Conservation (phyloP, 2,329 filamentous ascomycete genomes). For the Didymosphaeria variabile region DNA sequence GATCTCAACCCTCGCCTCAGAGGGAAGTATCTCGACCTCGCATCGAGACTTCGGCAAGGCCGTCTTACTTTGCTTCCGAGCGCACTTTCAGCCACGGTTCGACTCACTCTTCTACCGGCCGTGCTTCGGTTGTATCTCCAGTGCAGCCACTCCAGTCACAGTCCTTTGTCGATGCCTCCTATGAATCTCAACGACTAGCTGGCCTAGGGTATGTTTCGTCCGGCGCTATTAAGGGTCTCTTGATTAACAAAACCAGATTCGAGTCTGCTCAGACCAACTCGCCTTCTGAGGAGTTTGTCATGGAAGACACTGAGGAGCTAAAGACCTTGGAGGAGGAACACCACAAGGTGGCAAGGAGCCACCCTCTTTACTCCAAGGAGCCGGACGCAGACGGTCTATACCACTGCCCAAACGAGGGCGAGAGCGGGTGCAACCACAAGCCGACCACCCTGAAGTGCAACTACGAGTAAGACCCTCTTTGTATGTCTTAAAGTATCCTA, state of each 20-base stretch:
- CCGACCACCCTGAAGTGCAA: constrained; percentile 98
- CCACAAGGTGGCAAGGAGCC: constrained; percentile 56
- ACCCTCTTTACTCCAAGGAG: constrained; percentile 74
- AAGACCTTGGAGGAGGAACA: constrained; percentile 50
- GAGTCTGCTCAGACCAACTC: constrained; percentile 35
- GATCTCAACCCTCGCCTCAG: constrained; percentile 2
- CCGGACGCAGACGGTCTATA: constrained; percentile 80
- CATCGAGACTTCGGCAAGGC: constrained; percentile 7
- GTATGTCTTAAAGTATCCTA: constrained; percentile 5
- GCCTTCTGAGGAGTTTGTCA: constrained; percentile 34
- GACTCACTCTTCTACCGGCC: constrained; percentile 4
- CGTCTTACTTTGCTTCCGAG: constrained; percentile 8
- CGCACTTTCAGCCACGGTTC: constrained; percentile 11
- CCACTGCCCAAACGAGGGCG: constrained; percentile 87
- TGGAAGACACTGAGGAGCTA: constrained; percentile 38
- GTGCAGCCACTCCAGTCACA: constrained; percentile 3
- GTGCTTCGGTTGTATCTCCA: constrained; percentile 7
- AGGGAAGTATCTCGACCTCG: constrained; percentile 8
- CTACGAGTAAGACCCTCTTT: constrained; percentile 79
- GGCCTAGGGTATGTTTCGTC: constrained; percentile 2
- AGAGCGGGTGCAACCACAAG: constrained; percentile 82
- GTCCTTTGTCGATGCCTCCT: background rate
- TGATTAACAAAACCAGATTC: background rate
- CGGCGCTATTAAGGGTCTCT: background rate
- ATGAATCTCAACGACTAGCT: constrained; percentile 10